These are phyloP conservation scores for Ormosia emarginata DNA, from an alignment of 306 rosid genomes.

Conservation along the genomic window DNA sequence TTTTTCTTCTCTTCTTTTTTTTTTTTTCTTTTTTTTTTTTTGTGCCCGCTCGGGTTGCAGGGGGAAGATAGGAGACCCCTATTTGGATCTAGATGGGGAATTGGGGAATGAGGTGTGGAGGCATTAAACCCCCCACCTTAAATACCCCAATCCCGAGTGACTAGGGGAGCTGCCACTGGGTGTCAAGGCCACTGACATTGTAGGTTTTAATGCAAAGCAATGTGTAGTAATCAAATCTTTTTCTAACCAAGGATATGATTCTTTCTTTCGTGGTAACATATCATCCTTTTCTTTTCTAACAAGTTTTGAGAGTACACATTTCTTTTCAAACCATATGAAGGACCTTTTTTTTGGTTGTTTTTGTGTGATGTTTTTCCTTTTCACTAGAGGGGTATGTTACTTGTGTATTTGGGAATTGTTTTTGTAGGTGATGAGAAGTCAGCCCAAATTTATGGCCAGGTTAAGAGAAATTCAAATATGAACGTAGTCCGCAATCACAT, in stretches of 20 bases:
- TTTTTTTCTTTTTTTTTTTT: not conserved
- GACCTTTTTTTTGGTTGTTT: not conserved
- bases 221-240: constrained; percentile 29
- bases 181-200: not conserved
- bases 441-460: too few species aligned
- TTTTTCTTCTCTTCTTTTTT: not conserved
- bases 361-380: not conserved
- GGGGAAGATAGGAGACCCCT: not conserved
- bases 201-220: not conserved
- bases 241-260: not conserved
- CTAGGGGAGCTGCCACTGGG: constrained; percentile 7
- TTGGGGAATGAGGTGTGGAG: not conserved
- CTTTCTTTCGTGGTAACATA: not conserved
- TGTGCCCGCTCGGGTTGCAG: too few species aligned
- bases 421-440: not conserved
- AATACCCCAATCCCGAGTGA: not conserved
- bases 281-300: not conserved
- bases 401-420: not conserved
- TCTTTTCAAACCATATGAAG: not conserved
- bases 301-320: not conserved
- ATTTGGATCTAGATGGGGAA: too few species aligned
- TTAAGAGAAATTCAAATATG: too few species aligned
- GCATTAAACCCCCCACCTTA: not conserved
- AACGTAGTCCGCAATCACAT: too few species aligned
- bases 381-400: not conserved